Evolutionary conservation across 139 green algal species (phyloP), one percentile per base, ranked within the genome.

Genomic region (Monoraphidium neglectum): DNA sequence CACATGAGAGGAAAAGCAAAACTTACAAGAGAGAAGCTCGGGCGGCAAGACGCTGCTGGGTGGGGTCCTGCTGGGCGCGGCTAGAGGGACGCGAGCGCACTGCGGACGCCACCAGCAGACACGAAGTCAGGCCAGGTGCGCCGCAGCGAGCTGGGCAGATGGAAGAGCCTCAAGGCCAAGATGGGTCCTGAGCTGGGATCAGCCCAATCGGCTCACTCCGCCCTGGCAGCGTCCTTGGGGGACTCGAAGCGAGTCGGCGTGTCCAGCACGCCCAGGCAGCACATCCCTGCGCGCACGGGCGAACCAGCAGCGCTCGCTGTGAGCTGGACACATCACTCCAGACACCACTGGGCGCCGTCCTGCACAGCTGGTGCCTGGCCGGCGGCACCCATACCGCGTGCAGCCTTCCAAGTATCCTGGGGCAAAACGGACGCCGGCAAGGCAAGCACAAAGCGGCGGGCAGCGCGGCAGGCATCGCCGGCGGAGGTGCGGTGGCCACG

Each of bases 241-340:
- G 63, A 68, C 49, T 79, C 73, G 72, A 79, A 79, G 16, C 73
- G 33, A 23, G 73, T 79, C 8, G 73, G 73, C 24, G 73, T 79
- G 51, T 79, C 73, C 10, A 79, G 49, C 73, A 79, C 72, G 73
- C 72, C 59, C 35, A 79, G 33, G 66, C 73, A 79, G 49, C 73
- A 72, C 73, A 79, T 72, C 3, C 73, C 73, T 72, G 73, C 62
- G 67, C 26, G 54, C 30, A 40, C 24, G 8, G 26, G 62, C 24
- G 24, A 70, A 5, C 5, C 5, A 10, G 30, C 30, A 30, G n/a
- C 18, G 26, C 60, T 68, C 28, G 60, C 28, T 16, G 26, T 30
- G 21, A 37, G 21, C n/a, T 18, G 24, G 18, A 36, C 60, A 33
- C 28, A n/a, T 60, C 21, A 60, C 18, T 60, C 18, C 51, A 18